Base-by-base conservation (phyloP, 108 stramenopile genomes). In the Skeletonema grethae region DNA sequence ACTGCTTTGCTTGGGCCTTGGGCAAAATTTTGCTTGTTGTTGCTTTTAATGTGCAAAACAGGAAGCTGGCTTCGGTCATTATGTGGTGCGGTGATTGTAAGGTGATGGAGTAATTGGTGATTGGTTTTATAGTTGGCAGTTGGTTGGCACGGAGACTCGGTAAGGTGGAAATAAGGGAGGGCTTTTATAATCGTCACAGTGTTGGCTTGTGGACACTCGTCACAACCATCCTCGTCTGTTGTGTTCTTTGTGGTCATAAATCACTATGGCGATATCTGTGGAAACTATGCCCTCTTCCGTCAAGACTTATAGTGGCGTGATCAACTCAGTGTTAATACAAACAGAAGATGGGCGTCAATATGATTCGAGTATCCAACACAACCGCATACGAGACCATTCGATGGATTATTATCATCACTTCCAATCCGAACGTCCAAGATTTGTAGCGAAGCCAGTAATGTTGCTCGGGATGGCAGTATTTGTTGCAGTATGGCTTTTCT, bases 281-380 rank as follows among this genome's bases (percentile, higher is more conserved):
- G 50, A 53, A 7, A 53, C 20, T 22, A 22, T 22, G 6, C 50
- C 50, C 50, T 53, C 50, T 22, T 53, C 50, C n/a, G 22, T 1
- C 20, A 53, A 22, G 22, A 22, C 50, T 9, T 53, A 53, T 9
- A 53, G 50, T 22, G 50, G 22, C 22, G 50, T 22, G 18, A 53
- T 53, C 15, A 53, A 53, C 50, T 53, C 50, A 24, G 22, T 53
- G 4, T 53, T 53, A 22, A 53, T 53, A 53, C 50, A 53, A 24
- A 53, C 50, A 53, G 50, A 53, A 53, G 50, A 53, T 22, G 50
- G 50, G 4, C 50, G 50, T 53, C 50, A n/a, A 10, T 53, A 6
- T 22, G 50, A 53, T 53, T 20, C 50, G 8, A 53, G 50, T 22
- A 53, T 53, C 8, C 18, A 53, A 53, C 22, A 53, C 50, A 53